phyloP scores from a whole-genome alignment of 2,329 filamentous ascomycete genomes.

The Exophiala sp. region DNA sequence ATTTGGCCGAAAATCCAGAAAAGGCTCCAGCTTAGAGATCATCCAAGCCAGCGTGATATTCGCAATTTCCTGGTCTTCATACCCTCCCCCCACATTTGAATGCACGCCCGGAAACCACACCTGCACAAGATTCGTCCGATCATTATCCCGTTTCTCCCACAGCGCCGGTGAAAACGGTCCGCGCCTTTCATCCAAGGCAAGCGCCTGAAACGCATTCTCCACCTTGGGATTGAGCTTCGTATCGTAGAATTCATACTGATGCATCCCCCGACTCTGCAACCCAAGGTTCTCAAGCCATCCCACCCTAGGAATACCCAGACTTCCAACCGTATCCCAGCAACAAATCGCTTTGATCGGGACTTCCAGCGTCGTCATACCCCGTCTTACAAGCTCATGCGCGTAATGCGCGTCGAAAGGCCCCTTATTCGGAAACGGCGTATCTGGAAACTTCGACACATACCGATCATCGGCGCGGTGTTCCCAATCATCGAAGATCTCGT shows the following conservation, averaged over 20 bases:
- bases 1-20: conserved; percentile 28
- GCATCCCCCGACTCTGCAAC: conserved; percentile 21
- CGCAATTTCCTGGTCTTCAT: conserved; percentile 47
- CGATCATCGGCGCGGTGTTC: conserved; percentile 29
- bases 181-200: conserved; percentile 34
- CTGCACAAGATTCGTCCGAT: conserved; percentile 39
- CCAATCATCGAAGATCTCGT: conserved; percentile 34
- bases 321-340: conserved; percentile 36
- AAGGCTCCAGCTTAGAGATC: conserved; percentile 43
- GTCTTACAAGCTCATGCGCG: conserved; percentile 26
- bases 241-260: conserved; percentile 35
- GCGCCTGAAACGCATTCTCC: conserved; percentile 36
- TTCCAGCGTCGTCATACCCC: conserved; percentile 23
- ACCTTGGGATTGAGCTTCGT: conserved; percentile 31
- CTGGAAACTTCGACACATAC: conserved; percentile 29
- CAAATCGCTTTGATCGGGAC: conserved; percentile 34
- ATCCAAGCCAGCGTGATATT: conserved; percentile 52
- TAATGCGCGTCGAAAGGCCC: conserved; percentile 29
- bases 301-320: conserved; percentile 32
- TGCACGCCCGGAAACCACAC: conserved; percentile 50
- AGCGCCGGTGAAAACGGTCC: conserved; percentile 33
- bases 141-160: conserved; percentile 32
- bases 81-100: conserved; percentile 48
- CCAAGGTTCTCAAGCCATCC: conserved; percentile 22
- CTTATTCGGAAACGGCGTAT: conserved; percentile 32